Conservation (phyloP, 2,329 filamentous ascomycete species). For the Neonectria hederae region DNA sequence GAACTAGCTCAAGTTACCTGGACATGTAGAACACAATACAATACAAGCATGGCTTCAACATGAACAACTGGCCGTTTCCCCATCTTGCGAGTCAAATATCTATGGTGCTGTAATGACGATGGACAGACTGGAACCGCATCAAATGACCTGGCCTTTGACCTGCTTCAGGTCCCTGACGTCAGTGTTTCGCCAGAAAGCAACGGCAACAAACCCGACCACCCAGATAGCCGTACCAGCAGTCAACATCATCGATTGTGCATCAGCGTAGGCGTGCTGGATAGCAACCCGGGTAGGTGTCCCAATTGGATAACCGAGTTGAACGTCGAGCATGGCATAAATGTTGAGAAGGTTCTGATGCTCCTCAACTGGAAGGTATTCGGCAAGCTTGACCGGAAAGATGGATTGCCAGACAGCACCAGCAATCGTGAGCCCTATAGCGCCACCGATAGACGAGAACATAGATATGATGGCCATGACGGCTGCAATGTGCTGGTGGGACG, state of each 20-base stretch:
- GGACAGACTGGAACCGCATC: not conserved
- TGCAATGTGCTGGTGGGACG: slow-evolving; percentile 47
- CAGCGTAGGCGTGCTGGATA: not conserved
- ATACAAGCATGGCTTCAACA: too few relatives aligned
- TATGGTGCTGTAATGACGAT: too few relatives aligned
- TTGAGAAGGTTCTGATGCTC: not conserved
- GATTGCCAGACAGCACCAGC: slow-evolving; percentile 45
- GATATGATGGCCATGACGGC: slow-evolving; percentile 46
- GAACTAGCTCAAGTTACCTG: too few relatives aligned
- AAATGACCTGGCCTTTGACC: not conserved
- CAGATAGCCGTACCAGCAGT: not conserved
- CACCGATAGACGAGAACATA: slow-evolving; percentile 46
- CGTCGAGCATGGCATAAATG: not conserved
- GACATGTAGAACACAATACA: too few relatives aligned
- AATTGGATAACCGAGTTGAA: not conserved
- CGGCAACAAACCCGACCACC: not conserved
- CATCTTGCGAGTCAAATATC: too few relatives aligned
- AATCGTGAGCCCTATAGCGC: slow-evolving; percentile 45
- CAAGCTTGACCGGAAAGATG: not conserved
- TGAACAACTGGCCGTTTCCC: too few relatives aligned
- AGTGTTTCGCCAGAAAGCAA: not conserved
- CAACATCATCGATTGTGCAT: not conserved
- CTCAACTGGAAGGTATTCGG: not conserved
- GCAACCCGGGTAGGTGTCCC: not conserved
- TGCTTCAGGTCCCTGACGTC: not conserved